Base-by-base conservation (phyloP, 805 yeast genomes). In the Candida patagonica region DNA sequence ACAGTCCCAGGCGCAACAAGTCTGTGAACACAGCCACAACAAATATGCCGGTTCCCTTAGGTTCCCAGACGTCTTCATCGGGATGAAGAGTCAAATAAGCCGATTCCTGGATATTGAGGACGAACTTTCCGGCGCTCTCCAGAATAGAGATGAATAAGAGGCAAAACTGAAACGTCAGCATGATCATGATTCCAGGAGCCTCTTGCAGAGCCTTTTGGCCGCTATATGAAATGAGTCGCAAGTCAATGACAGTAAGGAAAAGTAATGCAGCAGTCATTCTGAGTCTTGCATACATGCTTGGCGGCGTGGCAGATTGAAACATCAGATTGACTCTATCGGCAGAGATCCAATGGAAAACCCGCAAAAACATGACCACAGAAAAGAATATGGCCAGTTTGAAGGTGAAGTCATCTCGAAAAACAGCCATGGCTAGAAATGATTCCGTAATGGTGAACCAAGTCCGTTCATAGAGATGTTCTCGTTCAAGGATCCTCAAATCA, bases 161-260 rank as follows among this genome's bases (percentile, higher is more conserved):
- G 2, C 81, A 78, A 53, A 80, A 79, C 52, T 84, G 92, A 55
- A 84, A 78, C 1, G 87, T 88, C 56, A 84, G 78, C 39, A 80
- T 67, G 30, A 82, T 15, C 83, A 75, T 47, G 62, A 54, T 52
- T 15, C 56, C 54, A 4, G 61, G 59, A 2, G 51, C 55, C 12
- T 43, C 42, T 4, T 41, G 30, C 16, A 53, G 29, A 13, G 55
- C 43, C 22, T 50, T 52, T 21, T 42, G 37, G 12, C 78, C 69
- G 49, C 82, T 71, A 20, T 70, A 60, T 37, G 65, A 65, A 22
- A 82, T 73, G 19, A 78, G 58, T 17, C 60, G 52, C 45, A 68
- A 62, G 59, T 85, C 92, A 8, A 71, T 45, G 3, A 59, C 52
- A 2, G 73, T 55, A 33, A 80, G 67, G 1, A 70, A 30, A 0